phyloP scores from a whole-genome alignment of 2,329 filamentous ascomycete genomes.

The Ascosphaera acerosa region DNA sequence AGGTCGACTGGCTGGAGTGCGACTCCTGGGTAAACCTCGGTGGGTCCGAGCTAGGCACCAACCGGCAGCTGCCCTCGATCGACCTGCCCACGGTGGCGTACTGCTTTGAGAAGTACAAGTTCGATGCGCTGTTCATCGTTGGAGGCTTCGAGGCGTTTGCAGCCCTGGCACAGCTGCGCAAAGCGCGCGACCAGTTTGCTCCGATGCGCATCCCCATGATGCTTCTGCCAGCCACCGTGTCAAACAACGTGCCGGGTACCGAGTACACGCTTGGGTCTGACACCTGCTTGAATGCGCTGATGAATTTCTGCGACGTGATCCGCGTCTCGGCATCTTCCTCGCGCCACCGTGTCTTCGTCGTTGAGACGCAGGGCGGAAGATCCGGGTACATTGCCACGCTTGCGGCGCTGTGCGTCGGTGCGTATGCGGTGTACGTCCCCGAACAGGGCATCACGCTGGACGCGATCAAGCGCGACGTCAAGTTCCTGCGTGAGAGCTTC shows the following conservation, averaged over 20 bases:
- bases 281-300: constrained; percentile 84
- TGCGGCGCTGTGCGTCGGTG: constrained; percentile 69
- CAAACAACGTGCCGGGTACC: constrained; percentile 93
- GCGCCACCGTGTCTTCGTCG: constrained; percentile 80
- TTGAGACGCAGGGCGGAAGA: constrained; percentile 87
- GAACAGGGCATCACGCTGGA: constrained; percentile 87
- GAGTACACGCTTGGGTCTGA: constrained; percentile 95
- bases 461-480: constrained; percentile 74
- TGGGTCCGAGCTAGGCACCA: constrained; percentile 93
- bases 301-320: constrained; percentile 90
- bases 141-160: constrained; percentile 96
- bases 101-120: constrained; percentile 63
- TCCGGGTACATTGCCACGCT: constrained; percentile 86
- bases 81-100: constrained; percentile 63
- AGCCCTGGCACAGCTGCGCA: constrained; percentile 61
- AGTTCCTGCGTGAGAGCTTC: constrained; percentile 75
- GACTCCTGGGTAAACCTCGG: constrained; percentile 91
- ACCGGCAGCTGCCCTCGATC: constrained; percentile 71
- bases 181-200: constrained; percentile 51
- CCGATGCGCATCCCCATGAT: constrained; percentile 82
- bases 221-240: constrained; percentile 85
- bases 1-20: constrained; percentile 79
- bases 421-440: constrained; percentile 81
- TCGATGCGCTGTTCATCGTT: constrained; percentile 76
- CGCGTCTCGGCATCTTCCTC: constrained; percentile 90